These are phyloP conservation scores for Mangifera indica DNA, from an alignment of 345 rosid genomes.

Conservation along the genomic window DNA sequence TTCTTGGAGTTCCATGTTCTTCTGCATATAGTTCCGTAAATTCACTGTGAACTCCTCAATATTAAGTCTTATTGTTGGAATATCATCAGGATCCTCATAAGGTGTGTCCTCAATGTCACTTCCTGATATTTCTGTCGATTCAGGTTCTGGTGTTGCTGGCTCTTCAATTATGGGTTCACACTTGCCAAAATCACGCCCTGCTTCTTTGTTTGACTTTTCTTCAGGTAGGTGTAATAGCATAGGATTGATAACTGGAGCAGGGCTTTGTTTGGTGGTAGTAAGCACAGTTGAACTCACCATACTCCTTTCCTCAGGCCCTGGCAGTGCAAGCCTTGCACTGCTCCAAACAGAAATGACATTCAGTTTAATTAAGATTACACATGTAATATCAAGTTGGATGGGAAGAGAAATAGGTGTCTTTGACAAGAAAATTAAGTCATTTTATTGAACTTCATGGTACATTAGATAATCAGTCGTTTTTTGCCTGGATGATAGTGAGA, in stretches of 20 bases:
- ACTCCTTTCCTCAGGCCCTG: conserved; percentile 74
- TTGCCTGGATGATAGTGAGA: not conserved
- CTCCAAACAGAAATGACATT: conserved; percentile 25
- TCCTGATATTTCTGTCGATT: conserved; percentile 36
- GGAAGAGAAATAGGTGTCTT: conserved; percentile 12
- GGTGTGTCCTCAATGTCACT: conserved; percentile 72
- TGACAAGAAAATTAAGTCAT: not conserved
- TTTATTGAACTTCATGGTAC: not conserved
- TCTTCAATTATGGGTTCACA: conserved; percentile 77
- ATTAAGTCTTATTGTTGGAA: conserved; percentile 73
- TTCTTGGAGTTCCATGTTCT: conserved; percentile 68
- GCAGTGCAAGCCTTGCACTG: conserved; percentile 90
- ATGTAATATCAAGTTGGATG: not conserved
- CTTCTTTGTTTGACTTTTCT: conserved; percentile 25
- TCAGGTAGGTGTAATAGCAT: conserved; percentile 44
- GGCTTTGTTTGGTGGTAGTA: conserved; percentile 29
- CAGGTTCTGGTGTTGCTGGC: conserved; percentile 78
- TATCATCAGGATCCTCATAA: conserved; percentile 73
- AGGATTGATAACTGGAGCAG: conserved; percentile 39
- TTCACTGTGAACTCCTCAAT: conserved; percentile 56
- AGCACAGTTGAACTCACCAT: conserved; percentile 45
- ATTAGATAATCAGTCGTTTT: not conserved
- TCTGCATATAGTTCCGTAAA: conserved; percentile 58
- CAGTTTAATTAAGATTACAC: conserved; percentile 22
- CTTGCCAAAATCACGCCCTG: conserved; percentile 23